Evolutionary conservation across 129 eudicot species (phyloP), one percentile per base, ranked within the genome.

Genomic region (Arctium lappa): DNA sequence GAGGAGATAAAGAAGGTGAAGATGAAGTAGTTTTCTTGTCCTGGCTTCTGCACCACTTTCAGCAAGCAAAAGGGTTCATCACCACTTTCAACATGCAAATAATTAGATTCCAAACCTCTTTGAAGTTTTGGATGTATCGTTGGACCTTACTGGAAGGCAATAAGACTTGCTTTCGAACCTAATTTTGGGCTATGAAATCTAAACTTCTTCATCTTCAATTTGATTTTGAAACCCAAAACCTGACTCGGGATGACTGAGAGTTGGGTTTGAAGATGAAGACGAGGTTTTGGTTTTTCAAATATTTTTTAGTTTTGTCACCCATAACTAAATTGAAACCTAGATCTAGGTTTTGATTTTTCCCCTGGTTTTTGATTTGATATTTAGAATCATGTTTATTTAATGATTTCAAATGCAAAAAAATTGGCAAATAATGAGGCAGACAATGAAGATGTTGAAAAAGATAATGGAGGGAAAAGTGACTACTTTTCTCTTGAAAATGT

Each of bases 1-100:
- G 12, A 77, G 48, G 32, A 77, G 72, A 77, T 66, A 53, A 77
- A 77, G 71, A 66, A 18, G 71, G 33, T 66, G 33, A 29, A 66
- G 34, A 66, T 66, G 71, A 9, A 27, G 71, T 66, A 66, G 2
- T 27, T 18, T 27, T 60, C 8, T 60, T 60, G 68, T n/a, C 68
- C n/a, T 60, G 68, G 68, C 29, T 16, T 60, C 68, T 60, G 27
- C 68, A 60, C 68, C 22, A 60, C 9, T 53, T 53, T n/a, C 18
- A 53, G 15, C 65, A 53, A 53, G 65, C 65, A 53, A 53, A 53
- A 53, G 65, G 65, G 65, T 53, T 53, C 65, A 53, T 53, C 65
- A 53, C 65, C 65, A 53, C 70, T 29, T 66, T 66, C 32, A 66
- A 66, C 34, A 8, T 22, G 71, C 34, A 66, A 22, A 66, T 66